These are phyloP conservation scores for Yamadazyma sp. DNA, from an alignment of 805 yeast genomes.

Conservation along the genomic window DNA sequence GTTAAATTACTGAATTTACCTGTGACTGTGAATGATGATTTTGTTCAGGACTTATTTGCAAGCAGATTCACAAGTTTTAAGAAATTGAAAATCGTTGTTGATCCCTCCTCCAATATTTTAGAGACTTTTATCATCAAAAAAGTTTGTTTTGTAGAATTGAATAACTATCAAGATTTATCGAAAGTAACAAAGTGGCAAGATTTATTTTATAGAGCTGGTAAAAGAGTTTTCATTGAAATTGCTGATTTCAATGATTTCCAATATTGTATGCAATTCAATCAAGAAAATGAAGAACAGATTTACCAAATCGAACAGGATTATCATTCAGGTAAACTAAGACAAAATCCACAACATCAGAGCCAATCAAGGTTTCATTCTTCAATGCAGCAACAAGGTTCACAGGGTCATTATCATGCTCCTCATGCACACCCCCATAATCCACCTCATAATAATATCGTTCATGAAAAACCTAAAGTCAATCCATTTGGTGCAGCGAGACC, in stretches of 20 bases:
- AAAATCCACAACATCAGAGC: neutral
- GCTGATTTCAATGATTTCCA: conserved; percentile 43
- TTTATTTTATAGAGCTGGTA: conserved; percentile 43
- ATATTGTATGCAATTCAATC: conserved; percentile 36
- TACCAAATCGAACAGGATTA: conserved; percentile 29
- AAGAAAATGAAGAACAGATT: conserved; percentile 30
- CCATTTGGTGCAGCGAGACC: conserved; percentile 89
- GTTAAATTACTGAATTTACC: conserved; percentile 63
- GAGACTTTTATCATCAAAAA: conserved; percentile 42
- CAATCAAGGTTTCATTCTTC: conserved; percentile 1
- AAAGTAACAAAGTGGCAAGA: conserved; percentile 65
- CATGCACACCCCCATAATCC: conserved; percentile 1
- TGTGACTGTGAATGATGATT: conserved; percentile 46
- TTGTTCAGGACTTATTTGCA: conserved; percentile 57
- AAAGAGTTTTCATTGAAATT: conserved; percentile 35
- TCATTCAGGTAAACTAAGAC: conserved; percentile 17
- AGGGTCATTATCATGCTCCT: conserved; percentile 4
- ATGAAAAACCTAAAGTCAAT: conserved; percentile 44
- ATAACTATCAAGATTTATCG: conserved; percentile 47
- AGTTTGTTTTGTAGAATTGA: conserved; percentile 62
- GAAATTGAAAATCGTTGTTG: conserved; percentile 62
- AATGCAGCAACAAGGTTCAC: conserved; percentile 1
- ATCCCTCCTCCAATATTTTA: conserved; percentile 38
- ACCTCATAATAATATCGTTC: neutral
- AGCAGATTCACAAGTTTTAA: conserved; percentile 58